These are phyloP conservation scores for Ceratobasidium sp. DNA, from an alignment of 1,284 basidiomycete species.

Conservation along the genomic window DNA sequence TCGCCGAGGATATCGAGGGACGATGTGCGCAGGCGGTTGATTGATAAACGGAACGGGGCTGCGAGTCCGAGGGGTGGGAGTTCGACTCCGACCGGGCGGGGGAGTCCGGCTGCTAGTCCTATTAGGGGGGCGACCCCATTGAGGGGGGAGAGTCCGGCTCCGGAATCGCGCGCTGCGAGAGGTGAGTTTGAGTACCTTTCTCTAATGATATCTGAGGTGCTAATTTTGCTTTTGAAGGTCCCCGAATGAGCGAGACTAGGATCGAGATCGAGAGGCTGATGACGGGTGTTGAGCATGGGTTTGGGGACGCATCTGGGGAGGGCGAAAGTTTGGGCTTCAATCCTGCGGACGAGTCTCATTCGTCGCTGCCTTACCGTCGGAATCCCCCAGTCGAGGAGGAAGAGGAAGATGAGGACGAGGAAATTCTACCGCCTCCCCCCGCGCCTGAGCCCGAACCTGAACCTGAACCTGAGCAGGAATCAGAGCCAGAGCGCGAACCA, in stretches of 20 bases:
- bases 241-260: constrained; percentile 41
- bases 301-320: constrained; percentile 45
- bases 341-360: constrained; percentile 35
- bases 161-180: constrained; percentile 7
- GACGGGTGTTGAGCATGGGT: constrained; percentile 52
- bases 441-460: constrained; percentile 11
- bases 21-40: constrained; percentile 37
- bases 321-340: constrained; percentile 29
- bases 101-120: not conserved
- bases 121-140: not conserved
- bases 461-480: constrained; percentile 9
- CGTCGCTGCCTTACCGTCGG: constrained; percentile 28
- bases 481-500: not conserved
- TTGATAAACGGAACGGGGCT: constrained; percentile 19
- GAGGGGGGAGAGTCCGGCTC: constrained; percentile 31
- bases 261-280: constrained; percentile 71
- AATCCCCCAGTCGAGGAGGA: not conserved
- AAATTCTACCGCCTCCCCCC: constrained; percentile 20
- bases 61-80: constrained; percentile 19
- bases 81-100: constrained; percentile 13
- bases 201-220: not conserved
- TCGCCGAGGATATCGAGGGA: constrained; percentile 44
- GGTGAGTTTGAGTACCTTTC: not conserved
- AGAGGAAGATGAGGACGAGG: constrained; percentile 35
- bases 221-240: constrained; percentile 20